Conservation (phyloP, 495 filamentous ascomycete genomes). For the Neurospora sp. region DNA sequence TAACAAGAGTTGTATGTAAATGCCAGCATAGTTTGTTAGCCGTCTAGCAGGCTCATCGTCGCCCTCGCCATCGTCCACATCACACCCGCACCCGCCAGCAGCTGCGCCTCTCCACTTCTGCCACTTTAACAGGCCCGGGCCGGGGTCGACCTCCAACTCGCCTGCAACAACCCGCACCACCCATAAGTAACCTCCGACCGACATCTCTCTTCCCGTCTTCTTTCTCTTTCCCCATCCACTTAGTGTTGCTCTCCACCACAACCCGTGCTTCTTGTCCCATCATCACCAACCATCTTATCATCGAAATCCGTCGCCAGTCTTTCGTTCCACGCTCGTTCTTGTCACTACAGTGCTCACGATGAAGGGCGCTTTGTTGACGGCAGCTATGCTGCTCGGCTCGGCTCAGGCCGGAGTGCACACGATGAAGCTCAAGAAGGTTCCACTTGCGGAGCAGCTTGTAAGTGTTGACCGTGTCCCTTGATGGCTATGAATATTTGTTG, state of each 20-base stretch:
- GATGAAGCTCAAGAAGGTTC: slow-evolving; percentile 94
- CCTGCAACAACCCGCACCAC: not conserved
- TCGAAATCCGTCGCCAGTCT: not conserved
- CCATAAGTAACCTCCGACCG: slow-evolving; percentile 1
- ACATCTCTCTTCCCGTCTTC: slow-evolving; percentile 6
- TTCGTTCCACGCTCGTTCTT: not conserved
- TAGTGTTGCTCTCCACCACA: slow-evolving; percentile 5
- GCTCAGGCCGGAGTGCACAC: slow-evolving; percentile 79
- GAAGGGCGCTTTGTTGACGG: slow-evolving; percentile 69
- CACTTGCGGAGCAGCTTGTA: slow-evolving; percentile 86
- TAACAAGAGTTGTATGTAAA: not conserved
- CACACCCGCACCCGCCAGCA: not conserved
- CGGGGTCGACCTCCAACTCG: slow-evolving; percentile 5
- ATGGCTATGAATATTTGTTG: not conserved
- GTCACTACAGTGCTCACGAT: slow-evolving; percentile 41
- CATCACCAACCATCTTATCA: not conserved
- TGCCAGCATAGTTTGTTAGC: not conserved
- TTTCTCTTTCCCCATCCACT: slow-evolving; percentile 3
- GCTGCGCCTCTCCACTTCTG: not conserved
- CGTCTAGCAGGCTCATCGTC: not conserved
- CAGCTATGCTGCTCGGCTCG: slow-evolving; percentile 74
- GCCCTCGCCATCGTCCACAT: not conserved
- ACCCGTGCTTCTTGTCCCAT: not conserved
- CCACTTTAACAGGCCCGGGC: slow-evolving; percentile 2
- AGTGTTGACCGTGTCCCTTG: slow-evolving; percentile 21